Evolutionary conservation across 805 yeast genomes (phyloP).

Genomic region (Candida ovalis): DNA sequence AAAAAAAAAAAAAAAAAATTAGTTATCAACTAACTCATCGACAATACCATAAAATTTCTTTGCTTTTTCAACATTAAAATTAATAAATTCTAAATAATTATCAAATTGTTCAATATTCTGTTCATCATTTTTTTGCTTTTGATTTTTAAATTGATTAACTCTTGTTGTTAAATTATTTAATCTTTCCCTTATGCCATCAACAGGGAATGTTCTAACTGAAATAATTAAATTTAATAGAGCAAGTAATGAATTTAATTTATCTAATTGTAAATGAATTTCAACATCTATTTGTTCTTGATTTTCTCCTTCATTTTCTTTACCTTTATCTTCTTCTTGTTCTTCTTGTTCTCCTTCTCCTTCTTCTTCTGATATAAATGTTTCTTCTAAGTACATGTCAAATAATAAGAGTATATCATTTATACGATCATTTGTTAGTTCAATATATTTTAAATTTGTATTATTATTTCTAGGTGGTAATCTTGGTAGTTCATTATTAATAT

Average conservation of each 20-base stretch:
- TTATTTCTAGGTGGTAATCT: constrained; percentile 36
- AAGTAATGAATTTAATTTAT: constrained; percentile 42
- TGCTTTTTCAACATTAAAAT: constrained; percentile 21
- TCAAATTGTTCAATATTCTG: not conserved
- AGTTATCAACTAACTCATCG: not conserved
- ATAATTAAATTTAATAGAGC: constrained; percentile 51
- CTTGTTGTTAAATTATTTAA: not conserved
- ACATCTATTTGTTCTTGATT: not conserved
- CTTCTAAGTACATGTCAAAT: constrained; percentile 35
- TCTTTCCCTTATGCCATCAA: constrained; percentile 1
- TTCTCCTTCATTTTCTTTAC: constrained; percentile 2
- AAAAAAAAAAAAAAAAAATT: too few species aligned
- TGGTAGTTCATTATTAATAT: constrained; percentile 19
- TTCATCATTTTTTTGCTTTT: not conserved
- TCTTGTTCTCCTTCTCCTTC: constrained; percentile 3
- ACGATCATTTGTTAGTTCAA: constrained; percentile 41
- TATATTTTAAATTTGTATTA: constrained; percentile 33
- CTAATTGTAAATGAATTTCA: constrained; percentile 15
- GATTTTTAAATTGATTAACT: not conserved
- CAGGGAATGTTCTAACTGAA: constrained; percentile 22
- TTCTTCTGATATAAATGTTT: constrained; percentile 26
- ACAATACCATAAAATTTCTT: constrained; percentile 9
- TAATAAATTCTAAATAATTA: constrained; percentile 13
- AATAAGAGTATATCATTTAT: constrained; percentile 40
- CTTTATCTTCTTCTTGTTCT: not conserved